Base-by-base conservation (phyloP, 1,284 basidiomycete species). In the Cronartium ribicola region DNA sequence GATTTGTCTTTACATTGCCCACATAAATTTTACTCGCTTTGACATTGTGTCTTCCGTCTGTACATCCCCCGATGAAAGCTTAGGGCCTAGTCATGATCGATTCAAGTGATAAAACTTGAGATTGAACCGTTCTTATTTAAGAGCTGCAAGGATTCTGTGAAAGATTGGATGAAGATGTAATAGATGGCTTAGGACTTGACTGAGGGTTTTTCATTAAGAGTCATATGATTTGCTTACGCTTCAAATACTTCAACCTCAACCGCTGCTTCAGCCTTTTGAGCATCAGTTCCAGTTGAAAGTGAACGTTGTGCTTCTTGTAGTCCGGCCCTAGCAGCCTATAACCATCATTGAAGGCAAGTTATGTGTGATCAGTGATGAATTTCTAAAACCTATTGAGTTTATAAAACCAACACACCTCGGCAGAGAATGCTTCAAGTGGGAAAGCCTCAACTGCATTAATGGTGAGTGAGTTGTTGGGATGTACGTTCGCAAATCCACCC, bases 401-500 rank as follows among this genome's bases (percentile, higher is more conserved):
- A 41, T 10, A 51, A 6, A n/a, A 4, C 6, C 64, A 20, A 80
- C 85, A 48, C 77, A 91, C 92, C 85, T 95, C 93, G 22, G 85
- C 78, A 2, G 93, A 94, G 84, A 96, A 98, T 71, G 89, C 85
- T 76, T 96, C 94, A 44, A 99, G 84, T 61, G 92, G 89, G 79
- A 94, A 95, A 76, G 91, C 96, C 86, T 98, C 96, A 71, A 98
- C 89, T 76, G 90, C 93, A 84, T 98, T 98, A 82, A 98, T 90
- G 60, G 95, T 97, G 76, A 98, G 85, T 79, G 87, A 89, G 87
- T 98, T 99, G 85, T 94, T 94, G 67, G 93, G 92, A 84, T 98
- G 96, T 66, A 99, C 92, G 76, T 91, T 97, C 73, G 96, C 95
- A 82, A 99, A 98, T 76, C 96, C 96, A 77, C 92, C 90, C 75